phyloP scores from a whole-genome alignment of 352 stramenopile species.

The Plasmopara muralis region DNA sequence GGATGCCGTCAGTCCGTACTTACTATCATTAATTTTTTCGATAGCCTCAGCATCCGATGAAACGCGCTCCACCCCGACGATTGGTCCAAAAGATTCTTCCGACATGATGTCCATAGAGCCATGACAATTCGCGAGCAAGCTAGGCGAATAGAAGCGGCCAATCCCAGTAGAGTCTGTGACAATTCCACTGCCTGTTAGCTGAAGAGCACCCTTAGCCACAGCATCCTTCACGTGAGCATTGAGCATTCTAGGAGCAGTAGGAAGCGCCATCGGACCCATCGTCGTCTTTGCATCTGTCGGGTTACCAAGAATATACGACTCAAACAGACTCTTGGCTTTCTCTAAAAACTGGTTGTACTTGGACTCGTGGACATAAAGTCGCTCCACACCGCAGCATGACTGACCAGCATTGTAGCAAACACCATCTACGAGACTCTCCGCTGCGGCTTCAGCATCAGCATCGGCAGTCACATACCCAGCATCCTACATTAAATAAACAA shows the following conservation, averaged over 20 bases:
- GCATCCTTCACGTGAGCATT: conserved; percentile 63
- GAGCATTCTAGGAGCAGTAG: conserved; percentile 37
- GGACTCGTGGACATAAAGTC: conserved; percentile 77
- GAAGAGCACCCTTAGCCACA: conserved; percentile 55
- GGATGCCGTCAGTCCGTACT: conserved; percentile 70
- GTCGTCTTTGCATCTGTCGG: conserved; percentile 53
- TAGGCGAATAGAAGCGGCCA: conserved; percentile 74
- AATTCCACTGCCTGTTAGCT: conserved; percentile 41
- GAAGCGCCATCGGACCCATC: conserved; percentile 66
- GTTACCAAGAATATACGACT: conserved; percentile 59
- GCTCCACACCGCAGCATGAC: conserved; percentile 78
- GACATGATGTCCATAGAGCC: conserved; percentile 72
- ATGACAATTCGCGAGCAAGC: conserved; percentile 58
- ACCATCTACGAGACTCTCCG: conserved; percentile 67
- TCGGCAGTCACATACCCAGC: conserved; percentile 67
- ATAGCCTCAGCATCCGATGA: conserved; percentile 67
- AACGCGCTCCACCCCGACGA: conserved; percentile 70
- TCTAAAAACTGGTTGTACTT: conserved; percentile 79
- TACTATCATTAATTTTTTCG: conserved; percentile 70
- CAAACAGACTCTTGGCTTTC: conserved; percentile 53
- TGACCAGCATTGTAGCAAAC: conserved; percentile 83
- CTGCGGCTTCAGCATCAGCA: conserved; percentile 56
- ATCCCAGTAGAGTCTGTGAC: conserved; percentile 40
- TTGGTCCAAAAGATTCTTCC: conserved; percentile 81
- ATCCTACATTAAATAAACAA: conserved; percentile 30